Conservation (phyloP, 2,329 filamentous ascomycete genomes). For the Plectosphaerella cucumerina region DNA sequence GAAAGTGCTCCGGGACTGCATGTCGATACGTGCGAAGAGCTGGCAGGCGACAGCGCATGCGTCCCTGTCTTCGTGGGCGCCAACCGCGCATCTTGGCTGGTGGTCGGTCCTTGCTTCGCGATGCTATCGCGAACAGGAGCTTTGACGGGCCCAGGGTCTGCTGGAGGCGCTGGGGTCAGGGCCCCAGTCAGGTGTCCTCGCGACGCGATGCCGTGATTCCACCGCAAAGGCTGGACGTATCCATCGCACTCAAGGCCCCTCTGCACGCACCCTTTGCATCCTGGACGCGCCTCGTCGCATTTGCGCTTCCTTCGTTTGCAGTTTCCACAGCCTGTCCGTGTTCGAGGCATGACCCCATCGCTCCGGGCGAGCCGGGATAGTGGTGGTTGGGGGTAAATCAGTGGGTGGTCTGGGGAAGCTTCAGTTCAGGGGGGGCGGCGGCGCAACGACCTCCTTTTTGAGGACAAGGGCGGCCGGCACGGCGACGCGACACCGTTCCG, state of each 20-base stretch:
- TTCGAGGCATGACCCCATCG: constrained; percentile 8
- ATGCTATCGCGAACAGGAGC: no score
- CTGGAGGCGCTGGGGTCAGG: constrained; percentile 3
- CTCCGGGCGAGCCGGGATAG: not conserved
- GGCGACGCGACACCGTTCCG: no score
- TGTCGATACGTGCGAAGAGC: no score
- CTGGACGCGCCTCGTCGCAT: constrained; percentile 13
- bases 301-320: constrained; percentile 14
- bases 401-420: not conserved
- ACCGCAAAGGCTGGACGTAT: constrained; percentile 10
- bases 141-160: no score
- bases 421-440: not conserved
- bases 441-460: constrained; percentile 3
- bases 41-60: no score
- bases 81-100: no score
- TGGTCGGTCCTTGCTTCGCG: no score
- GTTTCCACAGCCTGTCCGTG: constrained; percentile 12
- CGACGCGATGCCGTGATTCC: constrained; percentile 12
- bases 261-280: constrained; percentile 8
- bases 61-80: no score
- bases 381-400: not conserved
- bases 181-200: constrained; percentile 9
- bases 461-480: not conserved
- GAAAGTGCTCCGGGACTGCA: no score
- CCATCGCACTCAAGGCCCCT: constrained; percentile 12